Evolutionary conservation across 2,329 filamentous ascomycete genomes (phyloP), one percentile per base, ranked within the genome.

Genomic region (Cytospora mali): DNA sequence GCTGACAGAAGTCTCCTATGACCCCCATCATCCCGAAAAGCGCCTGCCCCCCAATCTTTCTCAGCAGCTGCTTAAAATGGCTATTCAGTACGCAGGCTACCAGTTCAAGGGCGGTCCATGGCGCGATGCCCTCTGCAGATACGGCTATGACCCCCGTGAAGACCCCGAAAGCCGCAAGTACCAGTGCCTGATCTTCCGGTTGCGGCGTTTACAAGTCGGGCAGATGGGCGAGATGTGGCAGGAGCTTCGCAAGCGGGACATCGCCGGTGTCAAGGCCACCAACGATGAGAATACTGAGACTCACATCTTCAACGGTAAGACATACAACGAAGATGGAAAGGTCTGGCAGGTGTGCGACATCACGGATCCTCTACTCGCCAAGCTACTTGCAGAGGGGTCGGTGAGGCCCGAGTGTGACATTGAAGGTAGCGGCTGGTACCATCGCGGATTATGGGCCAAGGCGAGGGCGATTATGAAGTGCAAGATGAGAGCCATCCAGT

Each of bases 301-400:
- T 73, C 93, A 98, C 74, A 79, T 94, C 1, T 98, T 97, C 75
- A 92, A 96, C 65, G 94, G 94, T 53, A 81, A 87, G 64, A 84
- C 83, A 2, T 86, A 94, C 60, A 86, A 86, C 18, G 84, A 85
- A 1, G 93, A 97, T 70, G 93, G 93, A 46, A 95, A 95, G 70
- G 88, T 95, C 55, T 99, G 93, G 90, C 95, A 98, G 79, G 84
- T 96, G 28, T 96, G 93, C 77, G 95, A 99, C 74, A 89, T 98
- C 60, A 89, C 86, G 0, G 94, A 98, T 70, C 91, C 92, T 0
- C 72, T 93, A 1, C 80, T 98, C 1, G 78, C 80, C 0, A 75
- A 80, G 13, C 77, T 97, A 3, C 81, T 97, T 46, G 82, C 87
- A 23, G 84, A 85, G 0, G 80, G 87, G 0, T 80, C 86, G 6